Evolutionary conservation across 2,329 filamentous ascomycete genomes (phyloP).

Genomic region (Cryphonectria carpinicola): DNA sequence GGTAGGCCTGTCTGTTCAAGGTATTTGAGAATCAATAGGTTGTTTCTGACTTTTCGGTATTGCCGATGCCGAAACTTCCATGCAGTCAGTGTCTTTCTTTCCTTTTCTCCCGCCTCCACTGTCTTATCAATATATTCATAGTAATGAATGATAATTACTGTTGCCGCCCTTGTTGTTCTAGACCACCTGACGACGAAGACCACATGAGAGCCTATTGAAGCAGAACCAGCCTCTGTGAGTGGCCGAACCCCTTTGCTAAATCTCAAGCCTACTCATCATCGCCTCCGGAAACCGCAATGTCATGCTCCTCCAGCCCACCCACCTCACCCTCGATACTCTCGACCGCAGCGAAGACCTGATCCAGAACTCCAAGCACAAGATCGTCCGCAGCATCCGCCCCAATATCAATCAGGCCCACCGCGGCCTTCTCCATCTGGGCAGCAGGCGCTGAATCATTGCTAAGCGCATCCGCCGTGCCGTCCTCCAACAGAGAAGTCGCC

Average conservation of each 20-base stretch:
- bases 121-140: neutral
- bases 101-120: neutral
- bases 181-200: neutral
- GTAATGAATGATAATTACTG: neutral
- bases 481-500: neutral
- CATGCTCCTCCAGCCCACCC: neutral
- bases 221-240: neutral
- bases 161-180: neutral
- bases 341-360: neutral
- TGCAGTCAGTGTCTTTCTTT: neutral
- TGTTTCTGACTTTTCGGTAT: neutral
- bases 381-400: neutral
- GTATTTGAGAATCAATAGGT: neutral
- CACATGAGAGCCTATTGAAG: neutral
- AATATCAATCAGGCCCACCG: neutral
- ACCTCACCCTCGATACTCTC: neutral
- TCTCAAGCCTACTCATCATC: neutral
- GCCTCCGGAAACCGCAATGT: neutral
- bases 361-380: neutral
- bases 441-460: neutral
- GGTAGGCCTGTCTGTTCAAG: neutral
- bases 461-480: neutral
- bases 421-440: neutral
- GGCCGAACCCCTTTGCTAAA: neutral
- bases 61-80: neutral